A percentile compares a stretch with the other conserved stretches of the same genome.
These are phyloP conservation scores for Alloteropsis angusta DNA, from an alignment of 202 grass and related monocot genomes.

Conservation along the genomic window DNA sequence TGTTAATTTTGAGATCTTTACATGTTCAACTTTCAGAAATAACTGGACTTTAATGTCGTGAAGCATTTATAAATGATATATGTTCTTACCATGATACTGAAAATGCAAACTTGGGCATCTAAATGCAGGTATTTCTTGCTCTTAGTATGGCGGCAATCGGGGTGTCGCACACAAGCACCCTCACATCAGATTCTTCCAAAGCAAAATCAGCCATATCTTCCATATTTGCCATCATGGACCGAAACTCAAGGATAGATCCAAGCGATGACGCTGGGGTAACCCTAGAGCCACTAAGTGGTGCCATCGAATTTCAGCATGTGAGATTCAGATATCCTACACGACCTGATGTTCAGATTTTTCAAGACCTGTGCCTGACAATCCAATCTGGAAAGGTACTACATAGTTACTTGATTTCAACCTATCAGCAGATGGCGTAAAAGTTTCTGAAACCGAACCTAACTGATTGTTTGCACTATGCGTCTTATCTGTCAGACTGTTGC, in stretches of 20 bases:
- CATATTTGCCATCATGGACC: constrained; percentile 72
- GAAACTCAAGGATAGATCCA: constrained; percentile 76
- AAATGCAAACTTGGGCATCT: not conserved
- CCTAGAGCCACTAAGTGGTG: constrained; percentile 56
- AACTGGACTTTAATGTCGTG: not conserved
- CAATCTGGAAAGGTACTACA: constrained; percentile 60
- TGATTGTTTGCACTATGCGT: not conserved
- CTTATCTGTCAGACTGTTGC: constrained; percentile 50
- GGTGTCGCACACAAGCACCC: constrained; percentile 73
- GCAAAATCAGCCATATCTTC: constrained; percentile 73
- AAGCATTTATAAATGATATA: not conserved
- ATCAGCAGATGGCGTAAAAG: not conserved
- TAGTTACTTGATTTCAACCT: not conserved
- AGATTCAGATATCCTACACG: constrained; percentile 88
- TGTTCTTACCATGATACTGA: not conserved
- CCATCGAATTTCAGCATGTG: constrained; percentile 70
- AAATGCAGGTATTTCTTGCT: constrained; percentile 78
- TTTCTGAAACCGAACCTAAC: not conserved
- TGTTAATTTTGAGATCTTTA: not conserved
- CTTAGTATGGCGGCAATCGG: constrained; percentile 90
- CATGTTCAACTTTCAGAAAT: not conserved
- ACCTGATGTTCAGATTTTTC: constrained; percentile 77
- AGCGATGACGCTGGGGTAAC: constrained; percentile 54
- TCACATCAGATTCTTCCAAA: constrained; percentile 80
- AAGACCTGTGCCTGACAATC: constrained; percentile 75